phyloP scores from a whole-genome alignment of 345 rosid genomes.

The Gossypium raimondii region DNA sequence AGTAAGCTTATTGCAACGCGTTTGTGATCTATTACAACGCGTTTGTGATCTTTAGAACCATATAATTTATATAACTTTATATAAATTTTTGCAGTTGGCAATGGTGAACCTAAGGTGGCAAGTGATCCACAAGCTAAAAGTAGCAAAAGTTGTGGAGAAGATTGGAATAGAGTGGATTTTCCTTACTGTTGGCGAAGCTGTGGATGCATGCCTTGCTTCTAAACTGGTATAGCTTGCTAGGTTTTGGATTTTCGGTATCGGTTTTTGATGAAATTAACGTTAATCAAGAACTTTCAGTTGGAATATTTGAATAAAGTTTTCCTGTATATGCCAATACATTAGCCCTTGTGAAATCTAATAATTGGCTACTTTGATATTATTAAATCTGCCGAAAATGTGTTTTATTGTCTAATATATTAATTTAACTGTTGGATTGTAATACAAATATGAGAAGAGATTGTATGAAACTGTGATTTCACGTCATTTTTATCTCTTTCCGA shows the following conservation, averaged over 20 bases:
- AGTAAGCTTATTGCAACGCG: conserved; percentile 27
- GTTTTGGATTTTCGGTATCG: not conserved
- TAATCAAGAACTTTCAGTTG: not conserved
- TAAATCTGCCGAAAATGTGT: too few species aligned
- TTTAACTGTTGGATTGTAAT: too few species aligned
- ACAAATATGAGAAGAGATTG: too few species aligned
- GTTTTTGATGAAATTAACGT: not conserved
- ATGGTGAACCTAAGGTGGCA: conserved; percentile 62
- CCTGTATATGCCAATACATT: too few species aligned
- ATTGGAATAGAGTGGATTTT: conserved; percentile 43
- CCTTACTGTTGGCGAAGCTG: conserved; percentile 60
- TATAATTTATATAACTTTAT: not conserved
- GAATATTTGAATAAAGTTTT: not conserved
- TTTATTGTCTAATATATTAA: too few species aligned
- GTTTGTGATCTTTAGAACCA: not conserved
- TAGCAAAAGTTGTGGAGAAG: conserved; percentile 43
- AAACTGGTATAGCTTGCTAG: conserved; percentile 4
- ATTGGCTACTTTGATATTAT: too few species aligned
- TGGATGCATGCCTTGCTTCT: conserved; percentile 31
- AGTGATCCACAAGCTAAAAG: conserved; percentile 61
- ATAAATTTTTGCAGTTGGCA: conserved; percentile 38
- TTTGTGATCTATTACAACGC: not conserved
- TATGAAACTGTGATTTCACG: too few species aligned
- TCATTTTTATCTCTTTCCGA: too few species aligned
- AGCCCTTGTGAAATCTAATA: too few species aligned